Conservation (phyloP, 176 grass and related monocot genomes). For the Carex littledalei region DNA sequence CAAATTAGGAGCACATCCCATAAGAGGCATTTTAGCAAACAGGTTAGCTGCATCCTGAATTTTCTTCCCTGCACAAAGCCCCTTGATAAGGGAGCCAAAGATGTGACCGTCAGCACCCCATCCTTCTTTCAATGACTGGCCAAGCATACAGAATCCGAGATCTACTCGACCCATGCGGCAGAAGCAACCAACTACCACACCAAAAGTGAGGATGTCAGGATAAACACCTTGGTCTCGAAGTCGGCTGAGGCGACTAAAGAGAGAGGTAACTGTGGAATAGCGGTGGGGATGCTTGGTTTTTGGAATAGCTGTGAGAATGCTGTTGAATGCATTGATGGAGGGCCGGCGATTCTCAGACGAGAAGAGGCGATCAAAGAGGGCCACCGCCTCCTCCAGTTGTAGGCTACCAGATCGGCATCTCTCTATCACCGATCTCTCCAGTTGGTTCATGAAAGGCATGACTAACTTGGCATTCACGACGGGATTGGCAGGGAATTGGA, state of each 20-base stretch:
- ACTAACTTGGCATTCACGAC: too few relatives aligned
- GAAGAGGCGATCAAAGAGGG: not conserved
- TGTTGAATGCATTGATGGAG: not conserved
- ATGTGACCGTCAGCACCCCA: too few relatives aligned
- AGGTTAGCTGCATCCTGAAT: not conserved
- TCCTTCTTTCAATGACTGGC: too few relatives aligned
- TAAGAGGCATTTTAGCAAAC: not conserved
- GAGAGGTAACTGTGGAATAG: not conserved
- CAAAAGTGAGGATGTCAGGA: too few relatives aligned
- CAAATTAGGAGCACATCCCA: slow-evolving; percentile 3
- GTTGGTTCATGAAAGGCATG: not conserved
- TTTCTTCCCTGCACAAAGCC: not conserved
- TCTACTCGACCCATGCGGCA: too few relatives aligned
- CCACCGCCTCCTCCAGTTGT: not conserved
- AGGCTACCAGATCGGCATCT: not conserved
- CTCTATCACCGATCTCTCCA: not conserved
- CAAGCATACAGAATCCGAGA: too few relatives aligned
- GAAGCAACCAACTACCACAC: too few relatives aligned
- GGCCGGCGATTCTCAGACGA: not conserved
- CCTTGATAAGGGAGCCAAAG: not conserved
- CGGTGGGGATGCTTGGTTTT: not conserved
- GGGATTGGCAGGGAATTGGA: too few relatives aligned
- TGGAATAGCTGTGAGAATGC: not conserved
- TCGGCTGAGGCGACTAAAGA: not conserved
- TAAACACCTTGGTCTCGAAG: not conserved